Percentiles rank a stretch among this genome's conserved stretches.
phyloP scores from a whole-genome alignment of 352 stramenopile species.

The Phytophthora fragariae region DNA sequence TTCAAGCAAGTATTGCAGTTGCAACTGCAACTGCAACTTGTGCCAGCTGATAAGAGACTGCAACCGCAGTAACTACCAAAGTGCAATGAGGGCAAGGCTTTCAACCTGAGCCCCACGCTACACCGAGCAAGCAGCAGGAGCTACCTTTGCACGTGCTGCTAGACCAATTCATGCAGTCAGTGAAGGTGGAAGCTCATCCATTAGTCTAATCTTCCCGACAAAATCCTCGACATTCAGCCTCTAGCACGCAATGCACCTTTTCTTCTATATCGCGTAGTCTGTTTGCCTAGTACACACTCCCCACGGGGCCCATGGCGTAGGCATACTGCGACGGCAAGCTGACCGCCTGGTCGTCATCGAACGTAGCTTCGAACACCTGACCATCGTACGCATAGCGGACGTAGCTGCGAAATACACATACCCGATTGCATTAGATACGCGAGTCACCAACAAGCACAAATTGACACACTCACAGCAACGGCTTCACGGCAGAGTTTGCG shows the following conservation, averaged over 20 bases:
- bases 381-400: slow-evolving; percentile 80
- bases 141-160: slow-evolving; percentile 51
- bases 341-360: slow-evolving; percentile 77
- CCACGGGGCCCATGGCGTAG: slow-evolving; percentile 70
- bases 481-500: slow-evolving; percentile 31
- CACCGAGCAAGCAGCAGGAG: slow-evolving; percentile 20
- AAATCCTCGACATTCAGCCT: slow-evolving; percentile 25
- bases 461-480: slow-evolving; percentile 62
- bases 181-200: slow-evolving; percentile 15
- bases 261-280: slow-evolving; percentile 32
- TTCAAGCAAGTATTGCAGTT: background rate
- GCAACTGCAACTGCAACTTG: slow-evolving; percentile 1
- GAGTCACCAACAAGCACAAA: background rate
- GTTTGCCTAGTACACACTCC: slow-evolving; percentile 67
- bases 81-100: slow-evolving; percentile 3
- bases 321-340: slow-evolving; percentile 77
- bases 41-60: slow-evolving; percentile 1
- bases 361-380: slow-evolving; percentile 84
- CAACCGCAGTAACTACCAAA: slow-evolving; percentile 2
- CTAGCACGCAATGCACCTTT: slow-evolving; percentile 20
- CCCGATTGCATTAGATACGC: background rate
- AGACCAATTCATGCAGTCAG: slow-evolving; percentile 56
- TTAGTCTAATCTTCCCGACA: slow-evolving; percentile 27
- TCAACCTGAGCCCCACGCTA: slow-evolving; percentile 4
- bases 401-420: slow-evolving; percentile 49